Evolutionary conservation across 1,284 basidiomycete species (phyloP), one percentile per base, ranked within the genome.

Genomic region (Leccinum pachyderme): DNA sequence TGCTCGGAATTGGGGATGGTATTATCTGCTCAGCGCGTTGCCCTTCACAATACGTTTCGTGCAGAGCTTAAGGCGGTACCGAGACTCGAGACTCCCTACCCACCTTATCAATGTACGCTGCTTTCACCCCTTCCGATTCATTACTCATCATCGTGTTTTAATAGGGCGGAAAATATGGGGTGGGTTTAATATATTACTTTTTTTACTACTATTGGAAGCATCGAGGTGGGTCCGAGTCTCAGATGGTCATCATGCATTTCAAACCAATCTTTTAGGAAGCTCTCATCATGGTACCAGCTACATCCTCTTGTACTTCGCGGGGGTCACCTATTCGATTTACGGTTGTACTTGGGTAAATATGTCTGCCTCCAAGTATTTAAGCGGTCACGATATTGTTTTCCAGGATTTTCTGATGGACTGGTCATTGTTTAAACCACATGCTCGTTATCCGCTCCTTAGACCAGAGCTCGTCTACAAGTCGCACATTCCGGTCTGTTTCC

Each of bases 51-150:
- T 87, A 22, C 93, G 95, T 74, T 71, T 95, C 43, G 77, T 92
- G 11, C 95, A 98, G 71, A 94, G 92, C 69, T 64, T 95, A 43
- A 88, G 88, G 62, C 92, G 95, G 75, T 97, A 87, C 68, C 72
- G 72, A 37, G 95, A 97, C 68, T 93, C 89, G 5, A 73, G 75
- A 33, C 73, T 90, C 31, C 66, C 77, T 15, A 89, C 90, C 0
- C 95, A 98, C 78, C 74, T 98, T 29, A 85, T 97, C 68, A 98
- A 98, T 63, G 92, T 89, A 54, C 59, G 81, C 2, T 4, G 12
- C 72, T 18, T 48, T 22, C 41, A 29, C 31, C 2, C 11, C 49
- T n/a, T 18, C 15, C 5, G 18, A 4, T 44, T 11, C 27, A 0
- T 43, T 13, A 24, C 13, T 61, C n/a, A 67, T 18, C 13, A 5